phyloP scores from a whole-genome alignment of 1,284 basidiomycete genomes.

The Phylloporus sp. region DNA sequence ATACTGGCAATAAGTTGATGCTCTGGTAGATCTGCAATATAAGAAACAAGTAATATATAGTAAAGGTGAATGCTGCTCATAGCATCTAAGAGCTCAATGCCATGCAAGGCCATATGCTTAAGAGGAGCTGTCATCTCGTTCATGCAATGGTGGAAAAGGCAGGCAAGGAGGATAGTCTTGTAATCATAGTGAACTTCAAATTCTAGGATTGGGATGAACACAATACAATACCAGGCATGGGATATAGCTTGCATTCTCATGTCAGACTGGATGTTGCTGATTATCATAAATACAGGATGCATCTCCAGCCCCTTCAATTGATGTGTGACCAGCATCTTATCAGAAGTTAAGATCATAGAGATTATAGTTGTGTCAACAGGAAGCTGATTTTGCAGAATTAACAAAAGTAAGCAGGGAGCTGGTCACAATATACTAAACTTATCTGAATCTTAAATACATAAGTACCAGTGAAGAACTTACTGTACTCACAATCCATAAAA shows the following conservation, averaged over 20 bases:
- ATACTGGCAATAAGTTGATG: background rate
- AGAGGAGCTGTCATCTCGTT: background rate
- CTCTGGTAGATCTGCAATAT: background rate
- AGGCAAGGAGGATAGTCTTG: background rate
- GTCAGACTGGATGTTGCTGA: constrained; percentile 10
- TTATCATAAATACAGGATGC: constrained; percentile 12
- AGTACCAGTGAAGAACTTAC: too few species aligned
- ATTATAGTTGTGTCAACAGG: constrained; percentile 8
- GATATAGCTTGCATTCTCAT: constrained; percentile 11
- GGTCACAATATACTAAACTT: too few species aligned
- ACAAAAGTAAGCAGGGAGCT: too few species aligned
- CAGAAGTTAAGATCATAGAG: constrained; percentile 5
- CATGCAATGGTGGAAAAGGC: background rate
- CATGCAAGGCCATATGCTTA: background rate
- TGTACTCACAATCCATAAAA: too few species aligned
- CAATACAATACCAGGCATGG: constrained; percentile 11
- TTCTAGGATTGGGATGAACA: constrained; percentile 1
- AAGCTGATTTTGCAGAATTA: too few species aligned
- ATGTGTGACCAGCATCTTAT: constrained; percentile 11
- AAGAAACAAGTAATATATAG: background rate
- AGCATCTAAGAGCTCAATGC: background rate
- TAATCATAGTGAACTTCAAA: background rate
- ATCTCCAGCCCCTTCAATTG: constrained; percentile 6
- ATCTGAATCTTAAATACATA: too few species aligned
- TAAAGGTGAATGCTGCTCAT: background rate